Evolutionary conservation across 192 early-diverging fungal species (phyloP).

Genomic region (Linnemannia hyalina): DNA sequence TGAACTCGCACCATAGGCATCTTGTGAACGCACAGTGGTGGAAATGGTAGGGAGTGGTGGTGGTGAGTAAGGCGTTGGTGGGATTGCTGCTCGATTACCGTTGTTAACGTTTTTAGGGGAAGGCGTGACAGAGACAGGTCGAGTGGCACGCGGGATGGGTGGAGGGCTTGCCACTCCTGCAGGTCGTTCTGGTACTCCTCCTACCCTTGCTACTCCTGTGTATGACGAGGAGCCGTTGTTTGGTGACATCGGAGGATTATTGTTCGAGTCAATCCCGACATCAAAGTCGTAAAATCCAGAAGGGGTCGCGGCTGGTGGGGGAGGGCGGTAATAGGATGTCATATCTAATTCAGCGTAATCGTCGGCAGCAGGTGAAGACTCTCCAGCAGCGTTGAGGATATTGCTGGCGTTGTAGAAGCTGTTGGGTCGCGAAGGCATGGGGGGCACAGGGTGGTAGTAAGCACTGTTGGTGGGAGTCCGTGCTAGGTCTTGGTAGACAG

Average conservation of each 20-base stretch:
- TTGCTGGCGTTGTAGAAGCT: neutral
- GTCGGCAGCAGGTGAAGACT: neutral
- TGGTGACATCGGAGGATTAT: neutral
- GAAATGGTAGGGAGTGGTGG: neutral
- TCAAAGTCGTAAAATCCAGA: constrained; percentile 25
- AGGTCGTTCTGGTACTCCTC: neutral
- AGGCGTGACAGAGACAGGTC: constrained; percentile 8
- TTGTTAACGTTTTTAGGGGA: neutral
- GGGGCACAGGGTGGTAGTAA: neutral
- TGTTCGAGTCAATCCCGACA: neutral
- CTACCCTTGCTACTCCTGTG: neutral
- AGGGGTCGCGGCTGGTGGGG: constrained; percentile 1
- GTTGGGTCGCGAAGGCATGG: neutral
- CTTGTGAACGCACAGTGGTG: neutral
- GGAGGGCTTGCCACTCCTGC: neutral
- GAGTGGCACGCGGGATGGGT: constrained; percentile 14
- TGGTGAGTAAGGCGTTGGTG: constrained; percentile 32
- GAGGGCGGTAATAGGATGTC: constrained; percentile 18
- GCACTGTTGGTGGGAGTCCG: neutral
- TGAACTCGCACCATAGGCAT: neutral
- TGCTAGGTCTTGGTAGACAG: neutral
- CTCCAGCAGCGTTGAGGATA: neutral
- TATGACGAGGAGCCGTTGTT: no score
- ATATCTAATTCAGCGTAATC: neutral
- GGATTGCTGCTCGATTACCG: constrained; percentile 13